Evolutionary conservation across 495 filamentous ascomycete genomes (phyloP).

Genomic region (Penicillium cosmopolitanum): DNA sequence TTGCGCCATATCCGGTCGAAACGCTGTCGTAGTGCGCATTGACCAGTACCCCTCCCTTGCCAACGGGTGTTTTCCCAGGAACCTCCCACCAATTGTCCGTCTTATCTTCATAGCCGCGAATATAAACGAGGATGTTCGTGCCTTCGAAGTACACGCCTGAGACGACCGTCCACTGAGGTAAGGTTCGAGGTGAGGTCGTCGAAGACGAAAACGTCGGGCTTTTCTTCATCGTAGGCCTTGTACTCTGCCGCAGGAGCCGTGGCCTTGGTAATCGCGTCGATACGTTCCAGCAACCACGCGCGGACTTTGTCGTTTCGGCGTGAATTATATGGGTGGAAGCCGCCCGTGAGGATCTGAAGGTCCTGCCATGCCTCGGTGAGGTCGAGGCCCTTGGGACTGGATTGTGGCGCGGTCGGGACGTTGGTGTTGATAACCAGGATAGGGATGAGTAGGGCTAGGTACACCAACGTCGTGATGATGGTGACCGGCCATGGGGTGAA

Average conservation of each 20-base stretch:
- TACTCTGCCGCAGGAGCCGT: slow-evolving; percentile 43
- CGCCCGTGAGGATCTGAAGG: slow-evolving; percentile 70
- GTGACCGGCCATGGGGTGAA: slow-evolving; percentile 73
- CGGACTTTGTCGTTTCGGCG: slow-evolving; percentile 78
- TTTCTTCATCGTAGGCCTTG: slow-evolving; percentile 25
- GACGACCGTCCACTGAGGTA: slow-evolving; percentile 51
- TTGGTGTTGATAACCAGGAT: slow-evolving; percentile 75
- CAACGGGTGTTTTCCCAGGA: slow-evolving; percentile 48
- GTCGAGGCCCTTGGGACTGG: slow-evolving; percentile 65
- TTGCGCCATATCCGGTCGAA: slow-evolving; percentile 86
- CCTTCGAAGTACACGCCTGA: slow-evolving; percentile 81
- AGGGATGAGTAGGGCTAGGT: slow-evolving; percentile 69
- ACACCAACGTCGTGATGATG: slow-evolving; percentile 68
- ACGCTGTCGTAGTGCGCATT: slow-evolving; percentile 98
- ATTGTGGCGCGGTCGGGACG: slow-evolving; percentile 69
- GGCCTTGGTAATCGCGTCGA: slow-evolving; percentile 65
- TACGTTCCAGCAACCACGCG: slow-evolving; percentile 72
- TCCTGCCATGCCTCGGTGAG: slow-evolving; percentile 87
- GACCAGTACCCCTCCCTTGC: slow-evolving; percentile 80
- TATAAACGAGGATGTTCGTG: slow-evolving; percentile 89
- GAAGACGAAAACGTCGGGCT: slow-evolving; percentile 65
- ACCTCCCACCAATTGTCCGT: slow-evolving; percentile 65
- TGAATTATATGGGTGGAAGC: slow-evolving; percentile 88
- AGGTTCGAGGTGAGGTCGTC: slow-evolving; percentile 82
- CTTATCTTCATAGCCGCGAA: slow-evolving; percentile 77